Evolutionary conservation across 2,329 filamentous ascomycete species (phyloP), one percentile per base, ranked within the genome.

Genomic region (Mycosphaerella sp.): DNA sequence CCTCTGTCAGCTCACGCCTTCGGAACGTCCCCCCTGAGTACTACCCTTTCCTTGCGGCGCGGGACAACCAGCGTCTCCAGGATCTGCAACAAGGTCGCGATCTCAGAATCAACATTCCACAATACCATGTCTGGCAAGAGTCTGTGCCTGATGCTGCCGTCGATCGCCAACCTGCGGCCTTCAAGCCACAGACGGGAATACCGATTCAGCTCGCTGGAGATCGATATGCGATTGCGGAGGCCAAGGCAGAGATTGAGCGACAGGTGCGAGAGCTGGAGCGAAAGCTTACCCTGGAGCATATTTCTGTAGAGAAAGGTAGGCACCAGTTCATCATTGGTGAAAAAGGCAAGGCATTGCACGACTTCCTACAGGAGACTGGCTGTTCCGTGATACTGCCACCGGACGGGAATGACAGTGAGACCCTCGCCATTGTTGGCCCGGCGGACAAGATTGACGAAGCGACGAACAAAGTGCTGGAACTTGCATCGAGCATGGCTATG

Each of bases 321-420:
- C 93, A 97, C 68, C 90, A 95, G 68, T 97, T 96, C 75, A 93
- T 98, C 65, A 84, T 95, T 57, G 91, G 91, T 45, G 84, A 91
- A 55, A 80, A 84, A 55, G 89, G 87, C 55, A 79, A 87, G 55
- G 83, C 87, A 14, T 76, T 88, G 30, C 82, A 96, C 52, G 82
- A 95, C 41, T 96, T 98, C 75, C 82, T 96, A 58, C 79, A 84
- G 41, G 82, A 95, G 64, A 97, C 93, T 52, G 91, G 91, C 56
- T 98, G 93, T 70, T 81, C 86, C 39, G 85, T 97, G 53, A 80
- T 97, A 51, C 72, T 97, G 41, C 91, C 84, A 47, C 80, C 89
- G 6, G 77, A 77, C 21, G 81, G 85, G 18, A 82, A 87, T 47
- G 87, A 93, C 51, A 87, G 88, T 41, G 88, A 95, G 63, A 82